Evolutionary conservation across 345 rosid species (phyloP).

Genomic region (Syzygium oleosum): DNA sequence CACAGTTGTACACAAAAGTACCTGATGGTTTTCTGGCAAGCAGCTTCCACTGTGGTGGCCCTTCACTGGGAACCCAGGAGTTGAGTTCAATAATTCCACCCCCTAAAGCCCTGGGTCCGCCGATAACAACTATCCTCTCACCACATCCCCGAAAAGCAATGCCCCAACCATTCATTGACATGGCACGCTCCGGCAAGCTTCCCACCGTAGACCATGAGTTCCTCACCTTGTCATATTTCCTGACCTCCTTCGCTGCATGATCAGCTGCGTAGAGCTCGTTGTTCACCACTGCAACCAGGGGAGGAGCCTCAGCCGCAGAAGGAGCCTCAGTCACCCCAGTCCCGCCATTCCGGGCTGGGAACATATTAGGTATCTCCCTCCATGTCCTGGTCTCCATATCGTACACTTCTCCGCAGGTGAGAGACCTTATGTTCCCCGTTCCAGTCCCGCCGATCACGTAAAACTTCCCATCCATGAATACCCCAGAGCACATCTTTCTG

Average conservation of each 20-base stretch:
- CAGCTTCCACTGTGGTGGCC: conserved; percentile 50
- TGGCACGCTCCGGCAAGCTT: conserved; percentile 42
- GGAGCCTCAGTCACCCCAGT: conserved; percentile 6
- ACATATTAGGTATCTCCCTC: conserved; percentile 58
- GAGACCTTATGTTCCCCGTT: conserved; percentile 15
- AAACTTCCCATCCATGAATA: conserved; percentile 77
- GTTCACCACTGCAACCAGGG: conserved; percentile 64
- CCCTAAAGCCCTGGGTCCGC: conserved; percentile 43
- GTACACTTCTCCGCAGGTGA: conserved; percentile 60
- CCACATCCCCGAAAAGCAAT: conserved; percentile 79
- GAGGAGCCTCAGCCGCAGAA: conserved; percentile 57
- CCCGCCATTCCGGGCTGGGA: conserved; percentile 27
- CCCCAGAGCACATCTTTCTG: conserved; percentile 72
- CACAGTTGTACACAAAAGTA: conserved; percentile 69
- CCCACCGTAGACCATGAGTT: conserved; percentile 48
- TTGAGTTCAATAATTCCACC: conserved; percentile 55
- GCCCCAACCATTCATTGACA: conserved; percentile 80
- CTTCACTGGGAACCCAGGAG: conserved; percentile 62
- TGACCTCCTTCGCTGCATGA: conserved; percentile 39
- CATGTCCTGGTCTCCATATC: conserved; percentile 48
- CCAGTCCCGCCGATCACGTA: conserved; percentile 73
- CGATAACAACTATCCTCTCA: conserved; percentile 46
- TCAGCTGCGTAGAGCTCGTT: conserved; percentile 73
- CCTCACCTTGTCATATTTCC: conserved; percentile 44
- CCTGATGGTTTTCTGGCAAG: conserved; percentile 41